phyloP scores from a whole-genome alignment of 106 monocot genomes.

The Dendrobium officinale region DNA sequence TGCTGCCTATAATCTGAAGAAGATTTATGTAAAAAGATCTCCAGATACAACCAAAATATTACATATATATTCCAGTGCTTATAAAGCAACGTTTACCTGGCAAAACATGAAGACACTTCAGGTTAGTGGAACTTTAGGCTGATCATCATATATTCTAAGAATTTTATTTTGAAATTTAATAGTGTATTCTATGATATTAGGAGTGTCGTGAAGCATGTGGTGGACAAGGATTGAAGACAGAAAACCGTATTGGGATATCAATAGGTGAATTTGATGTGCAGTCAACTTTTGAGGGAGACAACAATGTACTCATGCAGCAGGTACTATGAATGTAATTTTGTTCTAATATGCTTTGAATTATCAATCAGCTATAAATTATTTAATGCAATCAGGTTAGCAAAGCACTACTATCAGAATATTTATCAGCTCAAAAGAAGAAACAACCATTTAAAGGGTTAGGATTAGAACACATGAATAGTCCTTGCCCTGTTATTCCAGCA shows the following conservation, averaged over 20 bases:
- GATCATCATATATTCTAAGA: background rate
- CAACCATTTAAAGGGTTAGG: conserved; percentile 74
- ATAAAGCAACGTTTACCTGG: conserved; percentile 79
- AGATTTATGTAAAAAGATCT: conserved; percentile 59
- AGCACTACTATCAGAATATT: conserved; percentile 63
- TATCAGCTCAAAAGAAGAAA: conserved; percentile 51
- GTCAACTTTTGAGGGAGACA: conserved; percentile 97
- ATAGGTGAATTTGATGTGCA: conserved; percentile 95
- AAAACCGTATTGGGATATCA: conserved; percentile 73
- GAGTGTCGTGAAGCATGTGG: conserved; percentile 98
- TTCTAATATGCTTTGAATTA: background rate
- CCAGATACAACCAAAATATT: conserved; percentile 60
- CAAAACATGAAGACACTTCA: conserved; percentile 95
- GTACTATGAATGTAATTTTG: conserved; percentile 19
- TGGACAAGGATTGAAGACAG: conserved; percentile 96
- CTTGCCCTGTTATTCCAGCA: conserved; percentile 55
- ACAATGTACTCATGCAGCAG: conserved; percentile 96
- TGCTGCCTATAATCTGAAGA: conserved; percentile 62
- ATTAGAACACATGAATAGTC: conserved; percentile 88
- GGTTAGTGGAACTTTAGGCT: conserved; percentile 16
- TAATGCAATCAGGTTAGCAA: conserved; percentile 73
- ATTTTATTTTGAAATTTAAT: background rate
- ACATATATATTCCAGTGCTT: conserved; percentile 88
- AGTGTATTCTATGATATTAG: conserved; percentile 18
- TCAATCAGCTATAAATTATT: background rate